Conservation (phyloP, 2,329 filamentous ascomycete species). For the Alternaria tenuissima region DNA sequence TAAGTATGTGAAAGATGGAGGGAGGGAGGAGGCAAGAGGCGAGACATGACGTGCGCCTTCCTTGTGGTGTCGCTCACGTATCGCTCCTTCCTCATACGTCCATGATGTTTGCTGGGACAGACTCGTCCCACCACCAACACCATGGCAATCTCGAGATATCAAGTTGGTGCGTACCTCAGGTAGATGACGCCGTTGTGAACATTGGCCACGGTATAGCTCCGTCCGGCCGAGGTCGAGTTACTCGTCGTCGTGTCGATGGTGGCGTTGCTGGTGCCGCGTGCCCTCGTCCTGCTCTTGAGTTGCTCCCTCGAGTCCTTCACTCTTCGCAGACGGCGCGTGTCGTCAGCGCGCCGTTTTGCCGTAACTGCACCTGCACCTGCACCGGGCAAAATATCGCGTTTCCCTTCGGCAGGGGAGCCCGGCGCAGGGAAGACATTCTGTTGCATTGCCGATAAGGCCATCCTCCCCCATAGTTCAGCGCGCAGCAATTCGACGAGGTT, state of each 20-base stretch:
- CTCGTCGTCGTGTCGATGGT: conserved; percentile 42
- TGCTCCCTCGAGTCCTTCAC: conserved; percentile 51
- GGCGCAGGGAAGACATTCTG: conserved; percentile 40
- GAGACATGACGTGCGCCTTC: conserved; percentile 4
- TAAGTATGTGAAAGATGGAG: background rate
- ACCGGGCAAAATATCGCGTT: conserved; percentile 35
- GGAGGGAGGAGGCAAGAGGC: background rate
- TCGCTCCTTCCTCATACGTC: background rate
- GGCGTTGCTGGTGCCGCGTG: conserved; percentile 43
- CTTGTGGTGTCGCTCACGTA: background rate
- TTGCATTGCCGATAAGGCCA: conserved; percentile 46
- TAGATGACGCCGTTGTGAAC: conserved; percentile 59
- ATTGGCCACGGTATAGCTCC: conserved; percentile 58
- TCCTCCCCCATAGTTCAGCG: conserved; percentile 45
- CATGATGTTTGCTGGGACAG: conserved; percentile 1
- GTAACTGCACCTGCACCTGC: conserved; percentile 34
- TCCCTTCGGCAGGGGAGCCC: conserved; percentile 36
- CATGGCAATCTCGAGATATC: background rate
- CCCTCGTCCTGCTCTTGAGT: conserved; percentile 43
- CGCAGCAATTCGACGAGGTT: conserved; percentile 26
- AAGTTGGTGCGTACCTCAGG: conserved; percentile 51
- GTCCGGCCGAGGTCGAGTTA: conserved; percentile 40
- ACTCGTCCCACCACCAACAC: conserved; percentile 2
- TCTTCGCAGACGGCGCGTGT: conserved; percentile 43
- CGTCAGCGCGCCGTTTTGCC: conserved; percentile 40